Evolutionary conservation across 208 protist species (phyloP), one percentile per base, ranked within the genome.

Genomic region (Tritrichomonas foetus): DNA sequence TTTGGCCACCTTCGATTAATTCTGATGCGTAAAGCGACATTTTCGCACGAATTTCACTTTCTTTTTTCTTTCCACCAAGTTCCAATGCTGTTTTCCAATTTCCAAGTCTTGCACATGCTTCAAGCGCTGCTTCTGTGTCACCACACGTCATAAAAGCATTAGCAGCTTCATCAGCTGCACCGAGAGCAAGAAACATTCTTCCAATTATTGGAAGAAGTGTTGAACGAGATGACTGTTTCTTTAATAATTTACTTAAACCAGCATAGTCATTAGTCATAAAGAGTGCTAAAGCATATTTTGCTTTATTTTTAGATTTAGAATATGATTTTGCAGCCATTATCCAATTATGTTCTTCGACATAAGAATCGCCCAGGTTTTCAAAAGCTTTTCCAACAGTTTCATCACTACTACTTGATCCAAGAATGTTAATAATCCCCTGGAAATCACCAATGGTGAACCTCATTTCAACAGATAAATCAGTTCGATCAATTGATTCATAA

Each of bases 401-500:
- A 84, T 84, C 74, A 30, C 36, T 44, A 53, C 44, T 44, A 20
- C 44, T 44, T 3, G 27, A 39, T 11, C 74, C 74, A 33, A 84
- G 20, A 44, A 84, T 84, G 5, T 84, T 84, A 25, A 84, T 84
- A 53, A 84, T 44, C 5, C n/a, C 8, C 8, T 53, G 41, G 25
- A 33, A 84, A 53, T 84, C 74, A 30, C 74, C 74, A 33, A 84
- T 84, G 44, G 44, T 1, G 11, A 1, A 20, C 1, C 74, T 9
- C 74, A 84, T 84, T 84, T 84, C 74, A n/a, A 84, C 22, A 30
- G 74, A 33, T 25, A 84, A 30, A 53, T 84, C 74, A 44, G 14
- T 33, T 53, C 74, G 27, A 53, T 84, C 74, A 11, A 84, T 84
- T 33, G 41, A 53, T 1, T 25, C 2, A 96, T 99, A 99, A 14